These are phyloP conservation scores for Sungouiozyma intestinalis DNA, from an alignment of 805 yeast genomes.

Conservation along the genomic window DNA sequence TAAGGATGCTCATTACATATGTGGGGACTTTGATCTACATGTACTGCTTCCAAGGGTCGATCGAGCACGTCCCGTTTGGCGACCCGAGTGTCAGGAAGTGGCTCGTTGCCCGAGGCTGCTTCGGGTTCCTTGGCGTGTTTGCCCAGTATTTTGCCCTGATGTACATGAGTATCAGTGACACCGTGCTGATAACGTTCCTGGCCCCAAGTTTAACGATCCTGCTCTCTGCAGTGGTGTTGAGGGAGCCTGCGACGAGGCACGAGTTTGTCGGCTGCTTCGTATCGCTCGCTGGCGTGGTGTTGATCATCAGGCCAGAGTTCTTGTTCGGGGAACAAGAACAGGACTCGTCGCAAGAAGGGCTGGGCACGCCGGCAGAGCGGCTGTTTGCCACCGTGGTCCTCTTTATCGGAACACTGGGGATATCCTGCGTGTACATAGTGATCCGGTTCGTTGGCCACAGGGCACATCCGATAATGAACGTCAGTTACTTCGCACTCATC, in stretches of 20 bases:
- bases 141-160: constrained; percentile 66
- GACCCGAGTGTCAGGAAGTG: constrained; percentile 45
- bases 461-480: constrained; percentile 75
- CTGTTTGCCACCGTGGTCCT: constrained; percentile 56
- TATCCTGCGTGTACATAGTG: constrained; percentile 56
- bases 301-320: constrained; percentile 75
- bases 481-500: constrained; percentile 60
- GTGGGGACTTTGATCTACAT: constrained; percentile 47
- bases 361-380: constrained; percentile 40
- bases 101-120: constrained; percentile 50
- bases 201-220: constrained; percentile 69
- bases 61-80: constrained; percentile 61
- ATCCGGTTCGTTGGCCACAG: constrained; percentile 65
- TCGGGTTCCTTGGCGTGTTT: constrained; percentile 75
- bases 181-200: constrained; percentile 69
- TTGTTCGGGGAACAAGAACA: constrained; percentile 38
- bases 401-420: constrained; percentile 58
- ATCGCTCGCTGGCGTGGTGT: constrained; percentile 64
- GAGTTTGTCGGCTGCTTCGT: constrained; percentile 62
- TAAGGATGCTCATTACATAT: constrained; percentile 67
- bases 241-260: constrained; percentile 52
- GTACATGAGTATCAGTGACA: constrained; percentile 69
- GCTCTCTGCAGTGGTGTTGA: constrained; percentile 55
- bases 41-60: constrained; percentile 32
- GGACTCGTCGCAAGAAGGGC: not conserved